Evolutionary conservation across 768 basidiomycete species (phyloP).

Genomic region (Floccularia luteovirens): DNA sequence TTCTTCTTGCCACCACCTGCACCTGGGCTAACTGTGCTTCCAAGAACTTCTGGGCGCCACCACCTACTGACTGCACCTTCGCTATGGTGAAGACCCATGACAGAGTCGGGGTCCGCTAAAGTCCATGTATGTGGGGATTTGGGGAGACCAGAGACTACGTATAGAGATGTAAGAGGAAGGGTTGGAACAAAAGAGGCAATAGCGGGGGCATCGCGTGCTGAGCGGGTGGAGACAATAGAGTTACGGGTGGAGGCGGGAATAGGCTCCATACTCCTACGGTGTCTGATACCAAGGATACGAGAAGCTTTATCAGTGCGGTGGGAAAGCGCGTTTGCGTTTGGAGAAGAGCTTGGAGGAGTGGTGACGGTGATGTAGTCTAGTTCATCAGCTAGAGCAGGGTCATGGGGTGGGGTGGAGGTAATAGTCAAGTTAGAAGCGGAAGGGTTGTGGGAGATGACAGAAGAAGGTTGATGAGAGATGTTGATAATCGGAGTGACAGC

Average conservation of each 20-base stretch:
- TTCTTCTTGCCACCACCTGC: conserved; percentile 76
- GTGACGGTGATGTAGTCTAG: conserved; percentile 62
- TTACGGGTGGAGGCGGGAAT: conserved; percentile 72
- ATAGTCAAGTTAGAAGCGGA: conserved; percentile 10
- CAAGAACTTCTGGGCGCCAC: conserved; percentile 90
- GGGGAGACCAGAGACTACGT: conserved; percentile 83
- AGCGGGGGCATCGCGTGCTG: conserved; percentile 47
- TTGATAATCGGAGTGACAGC: conserved; percentile 38
- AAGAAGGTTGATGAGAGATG: conserved; percentile 22
- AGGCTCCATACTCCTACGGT: conserved; percentile 77
- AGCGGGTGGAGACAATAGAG: conserved; percentile 73
- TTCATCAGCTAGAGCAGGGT: conserved; percentile 55
- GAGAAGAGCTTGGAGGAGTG: conserved; percentile 21
- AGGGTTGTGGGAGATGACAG: conserved; percentile 15
- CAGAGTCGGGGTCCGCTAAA: conserved; percentile 76
- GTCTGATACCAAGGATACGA: conserved; percentile 67
- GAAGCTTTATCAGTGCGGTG: conserved; percentile 67
- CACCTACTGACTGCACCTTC: conserved; percentile 83
- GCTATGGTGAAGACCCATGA: conserved; percentile 72
- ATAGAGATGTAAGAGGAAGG: conserved; percentile 73
- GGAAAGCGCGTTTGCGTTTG: conserved; percentile 26
- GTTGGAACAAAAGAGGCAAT: conserved; percentile 60
- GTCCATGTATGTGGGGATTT: conserved; percentile 91
- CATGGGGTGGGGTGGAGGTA: conserved; percentile 19
- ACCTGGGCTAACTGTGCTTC: conserved; percentile 80